A percentile compares a stretch with the other conserved stretches of the same genome.
phyloP scores from a whole-genome alignment of 352 stramenopile species.

The Thraustochytrium striatum region DNA sequence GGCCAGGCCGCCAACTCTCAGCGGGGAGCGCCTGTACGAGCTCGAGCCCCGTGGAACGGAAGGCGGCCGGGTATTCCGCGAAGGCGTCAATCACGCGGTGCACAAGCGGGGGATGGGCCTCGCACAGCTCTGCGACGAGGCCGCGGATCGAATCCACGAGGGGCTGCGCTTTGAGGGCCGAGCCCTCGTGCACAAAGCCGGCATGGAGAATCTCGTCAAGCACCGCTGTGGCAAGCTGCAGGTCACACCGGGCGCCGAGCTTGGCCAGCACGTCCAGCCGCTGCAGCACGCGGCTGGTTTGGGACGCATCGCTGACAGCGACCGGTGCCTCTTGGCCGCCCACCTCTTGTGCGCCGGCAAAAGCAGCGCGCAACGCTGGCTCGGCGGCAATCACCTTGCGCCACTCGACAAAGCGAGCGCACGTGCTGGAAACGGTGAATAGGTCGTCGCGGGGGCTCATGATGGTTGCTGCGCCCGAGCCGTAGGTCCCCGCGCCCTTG shows the following conservation, averaged over 20 bases:
- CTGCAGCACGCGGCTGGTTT: not conserved
- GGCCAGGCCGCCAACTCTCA: too few relatives aligned
- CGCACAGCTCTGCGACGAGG: too few relatives aligned
- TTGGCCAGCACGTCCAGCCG: not conserved
- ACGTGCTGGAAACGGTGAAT: conserved; percentile 1
- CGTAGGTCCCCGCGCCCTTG: not conserved
- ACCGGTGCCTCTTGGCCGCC: not conserved
- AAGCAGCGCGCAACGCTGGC: not conserved
- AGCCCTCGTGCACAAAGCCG: not conserved
- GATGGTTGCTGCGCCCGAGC: not conserved
- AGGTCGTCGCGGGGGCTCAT: not conserved
- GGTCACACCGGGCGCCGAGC: not conserved
- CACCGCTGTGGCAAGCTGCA: not conserved
- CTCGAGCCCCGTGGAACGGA: too few relatives aligned
- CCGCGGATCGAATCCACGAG: too few relatives aligned
- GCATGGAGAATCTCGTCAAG: not conserved
- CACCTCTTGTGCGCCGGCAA: not conserved
- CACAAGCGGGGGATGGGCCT: too few relatives aligned
- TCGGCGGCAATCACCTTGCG: not conserved
- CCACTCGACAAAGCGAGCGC: not conserved
- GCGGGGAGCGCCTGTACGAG: too few relatives aligned
- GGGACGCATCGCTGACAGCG: not conserved
- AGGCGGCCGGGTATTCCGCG: too few relatives aligned
- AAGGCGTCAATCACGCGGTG: too few relatives aligned
- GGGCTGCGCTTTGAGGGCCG: too few relatives aligned